Percentiles rank a stretch among this genome's conserved stretches.
These are phyloP conservation scores for Parietichytrium sp. DNA, from an alignment of 108 stramenopile species.

Conservation along the genomic window DNA sequence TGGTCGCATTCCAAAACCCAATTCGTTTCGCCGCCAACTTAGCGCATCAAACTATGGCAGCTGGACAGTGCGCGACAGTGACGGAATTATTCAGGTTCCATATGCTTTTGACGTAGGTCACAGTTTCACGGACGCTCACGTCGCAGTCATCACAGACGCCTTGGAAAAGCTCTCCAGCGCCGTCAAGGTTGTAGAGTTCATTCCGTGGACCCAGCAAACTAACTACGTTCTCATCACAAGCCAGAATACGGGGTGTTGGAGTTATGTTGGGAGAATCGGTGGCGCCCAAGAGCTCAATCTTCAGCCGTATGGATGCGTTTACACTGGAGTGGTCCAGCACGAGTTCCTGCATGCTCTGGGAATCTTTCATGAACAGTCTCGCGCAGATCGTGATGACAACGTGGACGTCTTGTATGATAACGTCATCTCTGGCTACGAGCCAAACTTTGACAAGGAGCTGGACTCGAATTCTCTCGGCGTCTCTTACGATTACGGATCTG, in stretches of 20 bases:
- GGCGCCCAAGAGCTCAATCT: neutral
- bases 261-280: neutral
- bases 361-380: constrained; percentile 42
- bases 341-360: constrained; percentile 49
- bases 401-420: constrained; percentile 41
- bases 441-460: constrained; percentile 30
- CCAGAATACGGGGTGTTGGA: neutral
- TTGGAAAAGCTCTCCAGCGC: neutral
- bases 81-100: neutral
- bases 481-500: constrained; percentile 46
- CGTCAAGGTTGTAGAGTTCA: neutral
- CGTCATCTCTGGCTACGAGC: neutral
- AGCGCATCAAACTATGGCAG: neutral
- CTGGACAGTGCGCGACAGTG: neutral
- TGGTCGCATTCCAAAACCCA: neutral
- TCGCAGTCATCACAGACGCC: neutral
- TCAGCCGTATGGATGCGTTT: neutral
- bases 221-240: neutral
- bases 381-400: constrained; percentile 44
- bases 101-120: neutral
- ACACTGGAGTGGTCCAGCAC: neutral
- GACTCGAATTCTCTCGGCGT: constrained; percentile 41
- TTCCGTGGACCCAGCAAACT: neutral
- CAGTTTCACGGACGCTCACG: neutral
- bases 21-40: neutral